Evolutionary conservation across 2,329 filamentous ascomycete species (phyloP), one percentile per base, ranked within the genome.

Genomic region (Cadophora sp.): DNA sequence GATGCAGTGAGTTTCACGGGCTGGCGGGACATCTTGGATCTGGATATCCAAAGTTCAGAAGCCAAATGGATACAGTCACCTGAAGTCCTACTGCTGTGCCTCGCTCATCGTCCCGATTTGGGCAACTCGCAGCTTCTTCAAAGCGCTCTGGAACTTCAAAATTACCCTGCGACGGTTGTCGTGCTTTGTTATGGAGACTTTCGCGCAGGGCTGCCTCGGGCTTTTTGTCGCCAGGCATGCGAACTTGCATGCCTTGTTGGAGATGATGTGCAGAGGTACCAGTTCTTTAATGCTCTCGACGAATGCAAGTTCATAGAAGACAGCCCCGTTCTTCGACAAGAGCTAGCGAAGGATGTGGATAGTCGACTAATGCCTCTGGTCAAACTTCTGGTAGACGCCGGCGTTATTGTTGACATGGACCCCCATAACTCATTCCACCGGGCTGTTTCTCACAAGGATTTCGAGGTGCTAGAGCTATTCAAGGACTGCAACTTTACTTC

Each of bases 391-490:
- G 63, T 24, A 27, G 33, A 60, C 6, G 45, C 55, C 45, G 63
- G 63, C 13, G 48, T 65, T 16, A 33, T 27, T 20, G 43, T 65
- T 36, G 63, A 65, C 27, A 43, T 55, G 30, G 63, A 65, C 22
- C 63, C 63, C 22, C 27, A 56, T 45, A 65, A 65, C 39, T 45
- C 63, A 51, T 43, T 65, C 16, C 27, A 18, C 45, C 60, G 43
- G 56, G 63, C 63, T 45, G 63, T 65, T 65, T 60, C 63, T 30
- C 43, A 33, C 18, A 43, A 60, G 63, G 63, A 65, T 3, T 53
- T 65, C 18, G 62, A 59, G 13, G 41, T 60, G n/a, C 30, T 65
- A 39, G 30, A 65, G 24, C 53, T 65, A 30, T 65, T 65, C 20
- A 60, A 43, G 20, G 41, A 33, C 16, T 36, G 53, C 33, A 65